A percentile compares a stretch with the other conserved stretches of the same genome.
Conservation (phyloP, 2,329 filamentous ascomycete species). For the Penicillium olsonii region DNA sequence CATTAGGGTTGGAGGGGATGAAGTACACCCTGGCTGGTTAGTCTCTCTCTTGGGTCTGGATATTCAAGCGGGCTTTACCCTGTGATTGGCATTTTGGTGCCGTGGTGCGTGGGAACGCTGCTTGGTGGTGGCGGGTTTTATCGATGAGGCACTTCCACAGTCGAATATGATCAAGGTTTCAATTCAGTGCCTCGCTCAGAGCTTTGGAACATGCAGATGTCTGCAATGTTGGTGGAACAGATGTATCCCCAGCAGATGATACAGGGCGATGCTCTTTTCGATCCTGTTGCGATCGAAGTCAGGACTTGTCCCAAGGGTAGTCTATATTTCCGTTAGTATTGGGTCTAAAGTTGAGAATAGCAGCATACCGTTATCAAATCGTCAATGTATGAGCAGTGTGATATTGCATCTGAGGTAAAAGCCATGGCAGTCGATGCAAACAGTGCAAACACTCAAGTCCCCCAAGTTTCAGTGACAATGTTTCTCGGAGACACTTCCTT, state of each 20-base stretch:
- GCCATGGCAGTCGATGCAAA: neutral
- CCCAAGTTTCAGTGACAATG: too few species aligned
- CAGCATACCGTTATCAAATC: too few species aligned
- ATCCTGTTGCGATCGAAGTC: neutral
- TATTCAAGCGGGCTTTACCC: slow-evolving; percentile 28
- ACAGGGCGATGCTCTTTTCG: neutral
- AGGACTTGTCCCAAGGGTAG: too few species aligned
- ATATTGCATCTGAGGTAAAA: neutral
- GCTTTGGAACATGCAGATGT: too few species aligned
- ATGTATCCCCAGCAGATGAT: neutral
- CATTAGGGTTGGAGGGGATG: slow-evolving; percentile 43
- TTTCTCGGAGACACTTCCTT: too few species aligned
- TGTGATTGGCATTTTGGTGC: slow-evolving; percentile 34
- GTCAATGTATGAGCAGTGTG: too few species aligned
- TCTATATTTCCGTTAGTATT: too few species aligned
- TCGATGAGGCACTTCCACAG: neutral
- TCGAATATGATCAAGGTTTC: neutral
- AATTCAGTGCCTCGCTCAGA: neutral
- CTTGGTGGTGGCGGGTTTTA: neutral
- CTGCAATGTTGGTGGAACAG: too few species aligned
- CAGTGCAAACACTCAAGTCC: neutral
- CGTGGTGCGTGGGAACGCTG: neutral
- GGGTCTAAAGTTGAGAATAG: neutral
- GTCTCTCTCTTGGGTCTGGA: neutral
- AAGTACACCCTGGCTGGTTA: slow-evolving; percentile 43